These are phyloP conservation scores for Kodamaea hsintzibuensis DNA, from an alignment of 805 yeast species.

Conservation along the genomic window DNA sequence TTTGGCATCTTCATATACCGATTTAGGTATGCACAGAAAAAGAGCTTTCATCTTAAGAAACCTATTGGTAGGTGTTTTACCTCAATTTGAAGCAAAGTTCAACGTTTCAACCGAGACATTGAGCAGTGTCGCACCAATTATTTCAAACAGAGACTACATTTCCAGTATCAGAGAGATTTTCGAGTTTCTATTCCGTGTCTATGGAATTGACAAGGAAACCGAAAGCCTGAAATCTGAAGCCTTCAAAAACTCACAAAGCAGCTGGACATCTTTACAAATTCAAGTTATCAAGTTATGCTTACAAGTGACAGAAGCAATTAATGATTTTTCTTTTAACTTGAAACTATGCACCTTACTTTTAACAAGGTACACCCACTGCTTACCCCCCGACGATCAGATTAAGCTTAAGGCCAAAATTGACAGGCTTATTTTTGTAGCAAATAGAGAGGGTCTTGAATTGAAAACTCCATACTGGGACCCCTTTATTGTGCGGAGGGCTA, in stretches of 20 bases:
- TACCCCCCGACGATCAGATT: constrained; percentile 60
- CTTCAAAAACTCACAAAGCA: constrained; percentile 20
- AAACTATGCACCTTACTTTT: constrained; percentile 55
- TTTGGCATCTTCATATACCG: constrained; percentile 63
- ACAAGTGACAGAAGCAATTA: constrained; percentile 51
- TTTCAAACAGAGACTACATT: constrained; percentile 11
- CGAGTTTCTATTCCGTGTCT: constrained; percentile 49
- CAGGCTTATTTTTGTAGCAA: constrained; percentile 19
- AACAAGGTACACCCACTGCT: constrained; percentile 53
- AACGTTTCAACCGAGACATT: background rate
- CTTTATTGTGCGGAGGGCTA: constrained; percentile 54
- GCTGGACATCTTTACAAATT: constrained; percentile 60
- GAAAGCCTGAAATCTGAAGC: constrained; percentile 28
- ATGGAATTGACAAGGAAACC: constrained; percentile 49
- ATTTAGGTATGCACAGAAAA: constrained; percentile 64
- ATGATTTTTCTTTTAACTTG: constrained; percentile 40
- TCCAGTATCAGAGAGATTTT: constrained; percentile 42
- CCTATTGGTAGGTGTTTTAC: constrained; percentile 53
- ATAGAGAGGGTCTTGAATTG: constrained; percentile 25
- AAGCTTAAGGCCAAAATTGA: constrained; percentile 36
- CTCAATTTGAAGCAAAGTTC: constrained; percentile 30
- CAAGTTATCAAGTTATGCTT: constrained; percentile 54
- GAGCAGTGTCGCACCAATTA: background rate
- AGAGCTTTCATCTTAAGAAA: constrained; percentile 67
- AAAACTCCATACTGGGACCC: constrained; percentile 70